A percentile compares a stretch with the other conserved stretches of the same genome.
phyloP scores from a whole-genome alignment of 805 yeast genomes.

The Lachancea waltii region DNA sequence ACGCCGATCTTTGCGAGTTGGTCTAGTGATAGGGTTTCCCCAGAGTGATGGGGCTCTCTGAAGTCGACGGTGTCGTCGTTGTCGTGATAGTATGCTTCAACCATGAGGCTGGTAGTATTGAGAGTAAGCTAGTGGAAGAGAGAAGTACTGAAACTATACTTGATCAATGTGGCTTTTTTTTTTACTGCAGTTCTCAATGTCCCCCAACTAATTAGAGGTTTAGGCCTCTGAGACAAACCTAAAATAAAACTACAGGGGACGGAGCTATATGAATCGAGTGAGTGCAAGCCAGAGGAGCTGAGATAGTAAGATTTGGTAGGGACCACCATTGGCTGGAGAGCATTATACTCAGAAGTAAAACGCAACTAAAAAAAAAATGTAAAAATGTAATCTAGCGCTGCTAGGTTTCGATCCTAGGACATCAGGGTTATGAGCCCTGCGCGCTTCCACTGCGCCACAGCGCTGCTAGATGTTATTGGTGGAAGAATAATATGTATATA shows the following conservation, averaged over 20 bases:
- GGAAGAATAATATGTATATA: too few relatives aligned
- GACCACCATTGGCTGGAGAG: too few relatives aligned
- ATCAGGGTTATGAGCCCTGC: constrained; percentile 99
- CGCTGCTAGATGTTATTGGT: constrained; percentile 42
- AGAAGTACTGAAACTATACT: constrained; percentile 2
- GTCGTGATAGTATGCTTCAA: constrained; percentile 62
- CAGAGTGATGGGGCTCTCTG: constrained; percentile 69
- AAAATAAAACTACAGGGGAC: too few relatives aligned
- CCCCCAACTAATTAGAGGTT: too few relatives aligned
- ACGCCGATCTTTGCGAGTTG: constrained; percentile 61
- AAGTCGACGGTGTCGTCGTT: constrained; percentile 48
- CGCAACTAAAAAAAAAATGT: constrained; percentile 6
- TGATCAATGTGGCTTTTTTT: not conserved
- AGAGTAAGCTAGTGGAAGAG: not conserved
- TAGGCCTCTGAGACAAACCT: too few relatives aligned
- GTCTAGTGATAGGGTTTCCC: constrained; percentile 45
- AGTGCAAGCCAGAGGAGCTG: too few relatives aligned
- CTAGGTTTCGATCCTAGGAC: constrained; percentile 95
- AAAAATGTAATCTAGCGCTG: constrained; percentile 63
- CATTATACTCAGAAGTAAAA: constrained; percentile 8
- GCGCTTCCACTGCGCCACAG: constrained; percentile 99
- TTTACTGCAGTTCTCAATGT: too few relatives aligned
- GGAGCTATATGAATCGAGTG: too few relatives aligned
- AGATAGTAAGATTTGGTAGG: too few relatives aligned
- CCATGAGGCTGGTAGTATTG: constrained; percentile 25